Conservation (phyloP, 129 eudicot genomes). For the Logfia minima region DNA sequence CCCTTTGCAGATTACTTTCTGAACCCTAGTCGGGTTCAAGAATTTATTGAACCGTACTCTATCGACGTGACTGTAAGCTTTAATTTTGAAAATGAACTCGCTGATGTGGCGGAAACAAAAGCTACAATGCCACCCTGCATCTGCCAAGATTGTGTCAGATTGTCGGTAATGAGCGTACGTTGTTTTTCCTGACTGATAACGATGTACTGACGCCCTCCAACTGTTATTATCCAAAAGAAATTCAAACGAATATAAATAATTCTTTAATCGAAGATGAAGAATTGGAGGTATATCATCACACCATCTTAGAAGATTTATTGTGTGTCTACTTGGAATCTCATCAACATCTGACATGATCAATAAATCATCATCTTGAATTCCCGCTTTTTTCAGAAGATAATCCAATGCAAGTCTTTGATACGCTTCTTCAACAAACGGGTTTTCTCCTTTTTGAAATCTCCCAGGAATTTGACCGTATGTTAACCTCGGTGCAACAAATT, state of each 20-base stretch:
- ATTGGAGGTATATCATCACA: constrained; percentile 76
- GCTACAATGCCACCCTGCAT: constrained; percentile 99
- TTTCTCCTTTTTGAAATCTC: constrained; percentile 65
- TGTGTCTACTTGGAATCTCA: constrained; percentile 88
- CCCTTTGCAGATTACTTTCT: constrained; percentile 80
- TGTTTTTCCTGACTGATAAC: constrained; percentile 72
- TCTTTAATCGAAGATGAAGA: constrained; percentile 77
- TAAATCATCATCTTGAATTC: constrained; percentile 84
- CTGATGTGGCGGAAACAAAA: constrained; percentile 83
- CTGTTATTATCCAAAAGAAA: constrained; percentile 74
- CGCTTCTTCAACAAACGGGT: constrained; percentile 92
- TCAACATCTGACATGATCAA: constrained; percentile 94
- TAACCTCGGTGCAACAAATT: constrained; percentile 68
- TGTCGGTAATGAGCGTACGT: constrained; percentile 87
- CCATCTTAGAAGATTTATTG: constrained; percentile 87
- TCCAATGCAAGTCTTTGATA: constrained; percentile 83
- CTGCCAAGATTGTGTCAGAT: constrained; percentile 75
- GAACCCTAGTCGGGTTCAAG: constrained; percentile 74
- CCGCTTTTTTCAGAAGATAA: constrained; percentile 71
- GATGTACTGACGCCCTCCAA: constrained; percentile 92
- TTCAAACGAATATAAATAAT: constrained; percentile 82
- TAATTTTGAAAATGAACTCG: constrained; percentile 87
- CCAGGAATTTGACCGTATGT: constrained; percentile 80
- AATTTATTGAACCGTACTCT: constrained; percentile 76
- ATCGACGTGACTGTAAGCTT: constrained; percentile 89